phyloP scores from a whole-genome alignment of 2,329 filamentous ascomycete species.

The Penicillium psychrosexuale region DNA sequence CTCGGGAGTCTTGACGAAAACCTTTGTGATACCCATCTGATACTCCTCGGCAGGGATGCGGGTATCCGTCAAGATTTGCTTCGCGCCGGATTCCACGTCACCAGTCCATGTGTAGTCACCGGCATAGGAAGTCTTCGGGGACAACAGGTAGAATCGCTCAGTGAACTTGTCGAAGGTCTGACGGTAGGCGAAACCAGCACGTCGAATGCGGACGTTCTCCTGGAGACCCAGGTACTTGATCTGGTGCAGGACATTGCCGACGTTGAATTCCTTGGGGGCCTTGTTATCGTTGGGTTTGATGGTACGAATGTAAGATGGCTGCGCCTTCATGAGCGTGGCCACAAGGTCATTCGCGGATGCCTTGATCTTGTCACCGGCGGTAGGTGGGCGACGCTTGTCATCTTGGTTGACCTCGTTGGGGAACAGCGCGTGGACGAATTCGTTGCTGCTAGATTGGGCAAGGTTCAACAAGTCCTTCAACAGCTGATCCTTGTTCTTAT shows the following conservation, averaged over 20 bases:
- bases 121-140: conserved; percentile 90
- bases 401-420: conserved; percentile 92
- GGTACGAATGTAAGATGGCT: conserved; percentile 95
- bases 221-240: conserved; percentile 99
- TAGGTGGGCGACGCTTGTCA: conserved; percentile 89
- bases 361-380: conserved; percentile 94
- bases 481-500: conserved; percentile 98
- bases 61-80: conserved; percentile 92
- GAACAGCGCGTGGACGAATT: conserved; percentile 84
- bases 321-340: conserved; percentile 92
- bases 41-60: conserved; percentile 94
- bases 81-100: conserved; percentile 79
- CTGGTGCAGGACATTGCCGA: conserved; percentile 89
- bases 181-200: conserved; percentile 94
- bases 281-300: conserved; percentile 99
- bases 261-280: conserved; percentile 87
- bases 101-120: conserved; percentile 97
- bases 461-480: conserved; percentile 90
- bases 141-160: conserved; percentile 92
- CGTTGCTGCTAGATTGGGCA: conserved; percentile 77
- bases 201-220: conserved; percentile 95
- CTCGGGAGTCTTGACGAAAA: conserved; percentile 97
- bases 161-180: conserved; percentile 98
- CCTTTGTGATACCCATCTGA: conserved; percentile 95
- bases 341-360: conserved; percentile 92